Conservation (phyloP, 2,329 filamentous ascomycete genomes). For the Paecilomyces niveus region DNA sequence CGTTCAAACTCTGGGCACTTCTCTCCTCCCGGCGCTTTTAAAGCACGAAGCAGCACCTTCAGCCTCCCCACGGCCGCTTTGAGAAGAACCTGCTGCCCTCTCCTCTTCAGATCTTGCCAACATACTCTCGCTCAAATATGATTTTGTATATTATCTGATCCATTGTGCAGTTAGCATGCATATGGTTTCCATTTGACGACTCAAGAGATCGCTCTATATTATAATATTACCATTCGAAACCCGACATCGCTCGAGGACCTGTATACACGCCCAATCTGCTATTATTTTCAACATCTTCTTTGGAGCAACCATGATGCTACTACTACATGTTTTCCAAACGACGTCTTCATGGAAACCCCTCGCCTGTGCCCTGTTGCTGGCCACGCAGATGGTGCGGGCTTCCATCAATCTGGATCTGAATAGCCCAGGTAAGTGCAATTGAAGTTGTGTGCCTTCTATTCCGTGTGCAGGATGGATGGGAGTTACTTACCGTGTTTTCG, state of each 20-base stretch:
- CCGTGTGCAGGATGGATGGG: too few species aligned
- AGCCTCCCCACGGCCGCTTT: not conserved
- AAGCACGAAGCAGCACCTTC: not conserved
- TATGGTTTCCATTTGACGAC: not conserved
- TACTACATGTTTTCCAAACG: not conserved
- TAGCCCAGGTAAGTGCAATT: constrained; percentile 14
- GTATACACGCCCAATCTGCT: not conserved
- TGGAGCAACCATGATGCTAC: not conserved
- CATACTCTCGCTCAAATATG: not conserved
- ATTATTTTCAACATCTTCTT: not conserved
- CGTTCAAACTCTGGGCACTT: not conserved
- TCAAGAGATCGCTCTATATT: not conserved
- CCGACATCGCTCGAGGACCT: not conserved
- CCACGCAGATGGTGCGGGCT: constrained; percentile 14
- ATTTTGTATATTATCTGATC: not conserved
- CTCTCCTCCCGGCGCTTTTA: not conserved
- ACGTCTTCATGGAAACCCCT: constrained; percentile 9
- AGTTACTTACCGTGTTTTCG: not conserved
- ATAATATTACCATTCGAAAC: not conserved
- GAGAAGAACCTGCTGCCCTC: not conserved
- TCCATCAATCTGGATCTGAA: constrained; percentile 17
- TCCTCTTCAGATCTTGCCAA: not conserved
- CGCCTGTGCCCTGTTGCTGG: constrained; percentile 11
- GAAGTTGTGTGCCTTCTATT: not conserved
- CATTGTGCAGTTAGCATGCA: not conserved